A percentile compares a stretch with the other conserved stretches of the same genome.
Evolutionary conservation across 1,284 basidiomycete species (phyloP).

Genomic region (Meira miltonrushii): DNA sequence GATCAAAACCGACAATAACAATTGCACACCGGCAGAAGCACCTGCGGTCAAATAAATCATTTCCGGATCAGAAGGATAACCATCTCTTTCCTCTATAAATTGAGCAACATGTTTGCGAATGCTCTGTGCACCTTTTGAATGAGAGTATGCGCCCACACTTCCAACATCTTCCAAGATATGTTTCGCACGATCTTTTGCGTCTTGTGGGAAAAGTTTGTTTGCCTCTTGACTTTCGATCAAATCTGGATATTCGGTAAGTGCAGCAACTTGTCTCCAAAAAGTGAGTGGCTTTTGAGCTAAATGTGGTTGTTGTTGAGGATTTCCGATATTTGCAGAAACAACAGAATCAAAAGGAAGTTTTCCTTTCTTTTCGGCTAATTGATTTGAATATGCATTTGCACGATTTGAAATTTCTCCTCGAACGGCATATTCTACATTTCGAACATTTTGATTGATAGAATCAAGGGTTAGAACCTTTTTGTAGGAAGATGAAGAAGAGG

Average conservation of each 20-base stretch:
- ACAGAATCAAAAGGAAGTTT: conserved; percentile 77
- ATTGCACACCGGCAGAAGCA: conserved; percentile 84
- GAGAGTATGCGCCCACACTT: conserved; percentile 89
- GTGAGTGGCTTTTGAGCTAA: conserved; percentile 90
- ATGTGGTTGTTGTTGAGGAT: conserved; percentile 84
- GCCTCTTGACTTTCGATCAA: conserved; percentile 70
- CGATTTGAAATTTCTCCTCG: conserved; percentile 90
- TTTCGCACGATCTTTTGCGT: conserved; percentile 77
- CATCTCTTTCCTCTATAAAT: conserved; percentile 64
- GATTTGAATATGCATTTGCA: conserved; percentile 67
- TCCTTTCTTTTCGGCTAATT: conserved; percentile 55
- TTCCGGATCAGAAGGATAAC: conserved; percentile 70
- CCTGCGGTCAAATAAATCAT: conserved; percentile 91
- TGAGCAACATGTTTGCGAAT: conserved; percentile 83
- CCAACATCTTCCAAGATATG: conserved; percentile 80
- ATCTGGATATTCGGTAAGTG: conserved; percentile 85
- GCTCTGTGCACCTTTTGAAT: conserved; percentile 84
- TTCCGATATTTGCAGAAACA: conserved; percentile 94
- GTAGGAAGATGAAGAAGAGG: conserved; percentile 54
- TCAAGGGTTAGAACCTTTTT: conserved; percentile 41
- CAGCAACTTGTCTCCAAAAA: conserved; percentile 84
- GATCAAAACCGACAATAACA: conserved; percentile 78
- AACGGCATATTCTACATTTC: conserved; percentile 90
- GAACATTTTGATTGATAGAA: conserved; percentile 69
- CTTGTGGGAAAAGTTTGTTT: conserved; percentile 68